Conservation (phyloP, 176 grass and related monocot genomes). For the Aegilops longissima region DNA sequence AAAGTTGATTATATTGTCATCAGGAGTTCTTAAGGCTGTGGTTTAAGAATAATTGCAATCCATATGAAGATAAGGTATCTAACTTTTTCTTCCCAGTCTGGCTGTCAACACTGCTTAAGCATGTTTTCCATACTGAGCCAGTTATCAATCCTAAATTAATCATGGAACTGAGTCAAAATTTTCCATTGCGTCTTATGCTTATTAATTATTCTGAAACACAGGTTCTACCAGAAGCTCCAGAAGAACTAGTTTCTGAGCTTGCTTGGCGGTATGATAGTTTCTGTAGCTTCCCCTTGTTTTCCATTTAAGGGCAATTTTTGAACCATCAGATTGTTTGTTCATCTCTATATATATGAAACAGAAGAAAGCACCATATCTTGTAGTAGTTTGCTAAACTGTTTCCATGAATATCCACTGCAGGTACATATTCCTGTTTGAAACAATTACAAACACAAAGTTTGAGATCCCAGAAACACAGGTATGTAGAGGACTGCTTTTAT, state of each 20-base stretch:
- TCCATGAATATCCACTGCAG: conserved; percentile 34
- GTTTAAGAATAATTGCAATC: conserved; percentile 99
- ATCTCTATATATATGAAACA: not conserved
- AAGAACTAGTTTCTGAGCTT: conserved; percentile 84
- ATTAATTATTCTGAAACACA: conserved; percentile 35
- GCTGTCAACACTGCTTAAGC: not conserved
- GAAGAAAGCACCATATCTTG: not conserved
- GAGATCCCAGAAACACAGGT: conserved; percentile 72
- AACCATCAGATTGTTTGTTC: not conserved
- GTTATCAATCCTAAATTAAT: not conserved
- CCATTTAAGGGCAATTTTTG: not conserved
- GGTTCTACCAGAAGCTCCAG: conserved; percentile 90
- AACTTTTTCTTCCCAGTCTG: conserved; percentile 7
- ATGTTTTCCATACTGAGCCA: not conserved
- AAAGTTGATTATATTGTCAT: conserved; percentile 4
- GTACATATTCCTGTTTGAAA: conserved; percentile 94
- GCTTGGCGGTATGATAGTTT: conserved; percentile 73
- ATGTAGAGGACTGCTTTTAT: not conserved
- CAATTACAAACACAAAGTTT: conserved; percentile 75
- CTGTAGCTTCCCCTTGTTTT: not conserved
- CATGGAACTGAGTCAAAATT: not conserved
- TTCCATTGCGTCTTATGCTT: not conserved
- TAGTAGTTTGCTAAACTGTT: conserved; percentile 1
- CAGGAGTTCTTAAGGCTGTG: conserved; percentile 96
- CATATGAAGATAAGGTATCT: conserved; percentile 80